Evolutionary conservation across 768 basidiomycete genomes (phyloP).

Genomic region (Leucocoprinus leucothites): DNA sequence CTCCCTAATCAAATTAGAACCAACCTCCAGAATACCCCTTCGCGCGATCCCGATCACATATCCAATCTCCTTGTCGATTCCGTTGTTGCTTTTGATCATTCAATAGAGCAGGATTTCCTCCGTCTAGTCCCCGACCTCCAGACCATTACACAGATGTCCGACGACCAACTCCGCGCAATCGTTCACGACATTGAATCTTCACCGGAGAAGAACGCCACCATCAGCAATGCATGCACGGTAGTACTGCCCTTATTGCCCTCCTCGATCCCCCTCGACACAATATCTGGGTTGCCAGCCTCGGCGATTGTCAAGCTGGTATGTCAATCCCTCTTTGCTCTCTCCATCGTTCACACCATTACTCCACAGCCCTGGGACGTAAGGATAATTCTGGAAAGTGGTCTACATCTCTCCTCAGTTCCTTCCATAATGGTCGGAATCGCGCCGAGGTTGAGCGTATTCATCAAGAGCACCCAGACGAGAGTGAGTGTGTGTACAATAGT

Average conservation of each 20-base stretch:
- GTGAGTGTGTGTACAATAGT: constrained; percentile 37
- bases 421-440: constrained; percentile 47
- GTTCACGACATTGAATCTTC: constrained; percentile 38
- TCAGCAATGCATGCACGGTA: constrained; percentile 47
- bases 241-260: constrained; percentile 47
- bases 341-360: not conserved
- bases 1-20: constrained; percentile 31
- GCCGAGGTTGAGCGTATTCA: constrained; percentile 38
- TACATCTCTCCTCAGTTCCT: constrained; percentile 36
- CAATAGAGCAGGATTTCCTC: constrained; percentile 33
- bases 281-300: constrained; percentile 55
- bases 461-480: constrained; percentile 45
- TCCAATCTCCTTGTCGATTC: constrained; percentile 29
- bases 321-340: not conserved
- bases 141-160: constrained; percentile 29
- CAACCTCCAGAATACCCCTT: constrained; percentile 17
- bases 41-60: constrained; percentile 21
- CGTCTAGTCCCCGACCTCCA: constrained; percentile 38
- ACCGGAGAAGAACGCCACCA: constrained; percentile 22
- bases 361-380: constrained; percentile 40
- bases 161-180: constrained; percentile 35
- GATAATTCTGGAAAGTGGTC: constrained; percentile 32
- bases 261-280: constrained; percentile 39
- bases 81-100: constrained; percentile 36
- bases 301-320: constrained; percentile 52